These are phyloP conservation scores for Pythium biforme DNA, from an alignment of 352 stramenopile species.

Conservation along the genomic window DNA sequence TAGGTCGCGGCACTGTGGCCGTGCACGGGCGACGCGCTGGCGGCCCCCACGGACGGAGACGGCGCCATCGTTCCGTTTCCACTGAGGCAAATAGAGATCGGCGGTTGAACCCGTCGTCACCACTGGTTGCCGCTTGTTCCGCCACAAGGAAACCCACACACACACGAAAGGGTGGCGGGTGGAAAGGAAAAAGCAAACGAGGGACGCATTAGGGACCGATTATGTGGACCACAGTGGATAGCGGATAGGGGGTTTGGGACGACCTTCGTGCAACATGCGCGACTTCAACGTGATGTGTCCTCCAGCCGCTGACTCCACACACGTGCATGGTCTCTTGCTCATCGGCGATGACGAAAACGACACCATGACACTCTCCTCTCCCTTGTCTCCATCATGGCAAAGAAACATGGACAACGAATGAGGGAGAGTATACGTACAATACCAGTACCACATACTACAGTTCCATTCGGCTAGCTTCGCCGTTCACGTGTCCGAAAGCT, in stretches of 20 bases:
- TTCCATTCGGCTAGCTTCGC: too few relatives aligned
- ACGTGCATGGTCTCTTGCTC: too few relatives aligned
- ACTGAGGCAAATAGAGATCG: too few relatives aligned
- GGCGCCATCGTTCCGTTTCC: conserved; percentile 27
- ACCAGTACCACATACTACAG: too few relatives aligned
- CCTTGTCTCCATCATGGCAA: too few relatives aligned
- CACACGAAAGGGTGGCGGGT: background rate
- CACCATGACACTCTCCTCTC: too few relatives aligned
- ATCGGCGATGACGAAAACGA: too few relatives aligned
- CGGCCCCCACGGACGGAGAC: conserved; percentile 20
- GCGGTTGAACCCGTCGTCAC: background rate
- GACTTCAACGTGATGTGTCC: background rate
- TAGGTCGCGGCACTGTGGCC: conserved; percentile 13
- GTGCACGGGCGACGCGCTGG: conserved; percentile 2
- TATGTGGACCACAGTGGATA: conserved; percentile 8
- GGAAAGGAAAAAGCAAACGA: background rate
- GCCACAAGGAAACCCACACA: background rate
- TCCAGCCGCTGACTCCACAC: too few relatives aligned
- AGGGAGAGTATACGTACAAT: too few relatives aligned
- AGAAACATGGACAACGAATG: too few relatives aligned
- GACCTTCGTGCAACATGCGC: conserved; percentile 2
- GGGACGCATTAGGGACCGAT: background rate
- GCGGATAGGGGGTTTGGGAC: too few relatives aligned
- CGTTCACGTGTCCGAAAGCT: too few relatives aligned
- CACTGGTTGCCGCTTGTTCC: background rate